Percentiles rank a stretch among this genome's conserved stretches.
These are phyloP conservation scores for Rhizoctonia solani DNA, from an alignment of 1,284 basidiomycete genomes.

Conservation along the genomic window DNA sequence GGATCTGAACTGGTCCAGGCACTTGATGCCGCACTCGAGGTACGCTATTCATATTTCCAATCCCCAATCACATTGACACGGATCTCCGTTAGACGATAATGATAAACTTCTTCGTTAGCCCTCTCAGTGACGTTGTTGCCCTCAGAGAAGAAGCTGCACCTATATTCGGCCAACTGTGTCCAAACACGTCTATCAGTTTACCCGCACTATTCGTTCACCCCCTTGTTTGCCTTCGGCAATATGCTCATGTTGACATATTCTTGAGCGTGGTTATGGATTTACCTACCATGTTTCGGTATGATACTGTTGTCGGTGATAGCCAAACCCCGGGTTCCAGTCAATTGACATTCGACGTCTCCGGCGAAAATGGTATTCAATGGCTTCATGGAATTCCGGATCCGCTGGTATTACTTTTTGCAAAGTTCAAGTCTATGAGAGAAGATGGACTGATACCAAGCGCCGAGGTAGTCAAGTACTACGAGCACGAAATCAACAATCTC, in stretches of 20 bases:
- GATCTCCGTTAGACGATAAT: neutral
- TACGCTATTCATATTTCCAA: neutral
- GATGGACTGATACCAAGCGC: neutral
- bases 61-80: neutral
- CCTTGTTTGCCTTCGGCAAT: neutral
- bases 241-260: neutral
- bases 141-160: neutral
- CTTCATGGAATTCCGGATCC: conserved; percentile 9
- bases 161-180: neutral
- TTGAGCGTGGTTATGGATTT: neutral
- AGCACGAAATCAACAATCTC: neutral
- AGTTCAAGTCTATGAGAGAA: neutral
- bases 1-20: neutral
- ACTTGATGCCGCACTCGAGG: neutral
- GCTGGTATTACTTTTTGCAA: neutral
- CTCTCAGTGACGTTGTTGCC: neutral
- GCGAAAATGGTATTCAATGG: too few species aligned
- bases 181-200: neutral
- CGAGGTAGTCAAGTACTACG: neutral
- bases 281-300: neutral
- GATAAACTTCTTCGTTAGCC: neutral
- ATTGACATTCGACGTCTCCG: too few species aligned
- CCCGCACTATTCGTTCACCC: neutral
- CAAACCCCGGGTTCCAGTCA: too few species aligned
- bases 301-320: too few species aligned